phyloP scores from a whole-genome alignment of 306 rosid genomes.

The Rubus parviflorus region DNA sequence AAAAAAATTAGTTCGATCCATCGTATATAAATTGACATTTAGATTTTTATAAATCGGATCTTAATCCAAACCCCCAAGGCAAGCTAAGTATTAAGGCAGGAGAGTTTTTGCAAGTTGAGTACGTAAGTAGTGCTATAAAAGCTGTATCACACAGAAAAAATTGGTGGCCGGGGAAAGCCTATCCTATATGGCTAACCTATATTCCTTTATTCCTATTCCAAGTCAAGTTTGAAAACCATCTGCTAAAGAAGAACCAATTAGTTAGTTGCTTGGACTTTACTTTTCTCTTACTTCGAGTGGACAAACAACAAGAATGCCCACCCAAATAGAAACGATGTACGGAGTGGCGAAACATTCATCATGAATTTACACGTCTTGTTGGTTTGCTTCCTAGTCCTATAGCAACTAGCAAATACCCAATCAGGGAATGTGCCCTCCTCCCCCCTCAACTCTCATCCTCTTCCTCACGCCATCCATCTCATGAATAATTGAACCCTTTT shows the following conservation, averaged over 20 bases:
- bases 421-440: slow-evolving; percentile 37
- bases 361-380: slow-evolving; percentile 26
- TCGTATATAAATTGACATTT: too few species aligned
- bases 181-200: background rate
- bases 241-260: background rate
- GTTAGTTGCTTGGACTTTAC: slow-evolving; percentile 8
- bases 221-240: background rate
- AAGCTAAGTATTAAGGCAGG: too few species aligned
- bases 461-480: background rate
- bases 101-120: too few species aligned
- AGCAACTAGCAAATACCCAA: slow-evolving; percentile 8
- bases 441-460: slow-evolving; percentile 29
- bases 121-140: too few species aligned
- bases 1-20: too few species aligned
- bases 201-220: background rate
- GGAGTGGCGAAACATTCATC: slow-evolving; percentile 1
- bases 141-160: too few species aligned
- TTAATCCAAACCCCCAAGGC: too few species aligned
- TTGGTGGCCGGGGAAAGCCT: too few species aligned
- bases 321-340: background rate
- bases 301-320: background rate
- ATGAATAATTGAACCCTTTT: background rate
- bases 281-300: background rate
- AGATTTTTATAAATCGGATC: too few species aligned
- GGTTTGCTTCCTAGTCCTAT: slow-evolving; percentile 12